Evolutionary conservation across 140 eudicot genomes (phyloP).

Genomic region (Oenanthe javanica): DNA sequence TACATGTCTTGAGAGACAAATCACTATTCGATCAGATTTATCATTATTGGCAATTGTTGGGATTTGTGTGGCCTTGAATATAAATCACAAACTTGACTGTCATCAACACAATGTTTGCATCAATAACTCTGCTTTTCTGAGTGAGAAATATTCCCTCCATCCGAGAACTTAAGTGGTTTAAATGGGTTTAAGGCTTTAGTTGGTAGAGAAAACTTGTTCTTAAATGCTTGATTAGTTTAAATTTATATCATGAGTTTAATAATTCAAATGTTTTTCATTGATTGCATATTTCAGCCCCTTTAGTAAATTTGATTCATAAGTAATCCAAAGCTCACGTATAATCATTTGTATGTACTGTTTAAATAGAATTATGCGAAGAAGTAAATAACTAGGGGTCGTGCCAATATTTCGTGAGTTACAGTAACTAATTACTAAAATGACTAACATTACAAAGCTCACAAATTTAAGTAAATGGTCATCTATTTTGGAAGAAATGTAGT

Average conservation of each 20-base stretch:
- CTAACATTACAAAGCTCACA: background rate
- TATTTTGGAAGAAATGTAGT: background rate
- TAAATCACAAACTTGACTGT: background rate
- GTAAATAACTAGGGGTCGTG: background rate
- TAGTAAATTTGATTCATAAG: background rate
- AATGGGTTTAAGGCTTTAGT: background rate
- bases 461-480: background rate
- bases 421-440: background rate
- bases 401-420: too few species aligned
- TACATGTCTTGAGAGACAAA: background rate
- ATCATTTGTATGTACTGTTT: background rate
- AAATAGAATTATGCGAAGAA: background rate
- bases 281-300: background rate
- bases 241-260: background rate
- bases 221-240: background rate
- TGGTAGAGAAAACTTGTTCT: background rate
- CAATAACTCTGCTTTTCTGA: constrained; percentile 1
- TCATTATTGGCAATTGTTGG: background rate
- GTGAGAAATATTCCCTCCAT: background rate
- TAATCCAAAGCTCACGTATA: background rate
- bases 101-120: background rate
- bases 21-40: constrained; percentile 4
- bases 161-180: background rate
- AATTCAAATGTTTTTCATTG: background rate
- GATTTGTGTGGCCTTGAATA: background rate